These are phyloP conservation scores for Fagus sylvatica DNA, from an alignment of 306 rosid species.

Conservation along the genomic window DNA sequence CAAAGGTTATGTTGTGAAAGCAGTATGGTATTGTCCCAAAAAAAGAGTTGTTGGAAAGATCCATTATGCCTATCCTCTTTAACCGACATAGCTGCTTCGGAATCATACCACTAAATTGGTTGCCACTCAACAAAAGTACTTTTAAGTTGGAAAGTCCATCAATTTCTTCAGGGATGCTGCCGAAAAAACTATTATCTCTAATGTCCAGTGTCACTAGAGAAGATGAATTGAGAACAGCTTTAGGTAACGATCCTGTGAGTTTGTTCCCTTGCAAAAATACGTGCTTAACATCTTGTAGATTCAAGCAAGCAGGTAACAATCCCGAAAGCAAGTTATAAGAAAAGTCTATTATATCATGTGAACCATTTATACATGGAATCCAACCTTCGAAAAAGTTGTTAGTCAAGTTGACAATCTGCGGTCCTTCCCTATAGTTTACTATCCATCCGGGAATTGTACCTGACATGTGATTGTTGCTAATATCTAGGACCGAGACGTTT, in stretches of 20 bases:
- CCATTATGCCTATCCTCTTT: background rate
- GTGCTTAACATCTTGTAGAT: background rate
- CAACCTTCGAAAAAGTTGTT: constrained; percentile 15
- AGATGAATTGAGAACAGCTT: background rate
- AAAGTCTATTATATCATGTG: constrained; percentile 8
- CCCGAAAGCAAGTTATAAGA: constrained; percentile 21
- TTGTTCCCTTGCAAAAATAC: constrained; percentile 14
- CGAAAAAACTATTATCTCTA: constrained; percentile 6
- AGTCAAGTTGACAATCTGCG: background rate
- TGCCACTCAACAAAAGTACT: constrained; percentile 17
- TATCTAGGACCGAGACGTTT: background rate
- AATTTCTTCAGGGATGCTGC: constrained; percentile 21
- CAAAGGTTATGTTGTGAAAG: constrained; percentile 1
- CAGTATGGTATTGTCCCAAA: constrained; percentile 15
- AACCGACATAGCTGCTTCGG: constrained; percentile 4
- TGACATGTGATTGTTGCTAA: constrained; percentile 16
- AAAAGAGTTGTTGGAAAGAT: constrained; percentile 19
- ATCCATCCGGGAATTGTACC: constrained; percentile 22
- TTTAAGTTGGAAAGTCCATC: background rate
- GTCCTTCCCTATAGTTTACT: background rate
- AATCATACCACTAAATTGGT: constrained; percentile 15
- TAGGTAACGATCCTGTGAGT: constrained; percentile 3
- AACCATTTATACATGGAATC: constrained; percentile 7
- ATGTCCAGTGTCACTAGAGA: constrained; percentile 13
- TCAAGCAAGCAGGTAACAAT: background rate